Evolutionary conservation across 208 protist genomes (phyloP), one percentile per base, ranked within the genome.

Genomic region (Spongospora subterranea): DNA sequence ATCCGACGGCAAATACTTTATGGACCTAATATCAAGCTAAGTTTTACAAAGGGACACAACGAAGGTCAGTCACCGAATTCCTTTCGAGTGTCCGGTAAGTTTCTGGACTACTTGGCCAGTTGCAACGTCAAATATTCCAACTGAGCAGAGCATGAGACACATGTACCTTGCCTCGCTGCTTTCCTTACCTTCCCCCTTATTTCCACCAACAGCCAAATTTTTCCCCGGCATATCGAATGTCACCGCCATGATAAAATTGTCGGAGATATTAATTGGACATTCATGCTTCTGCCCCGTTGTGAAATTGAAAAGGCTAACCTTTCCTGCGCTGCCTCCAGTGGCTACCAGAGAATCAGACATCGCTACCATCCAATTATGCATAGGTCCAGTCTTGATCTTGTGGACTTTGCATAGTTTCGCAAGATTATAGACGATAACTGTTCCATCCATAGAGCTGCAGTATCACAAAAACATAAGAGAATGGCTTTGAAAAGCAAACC

Each of bases 391-490:
- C 6, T 35, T 35, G n/a, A 82, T 82, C 71, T 82, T 82, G 6
- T 43, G 6, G 17, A 82, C 35, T 43, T 82, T 6, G 6, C 13
- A 20, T n/a, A 17, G n/a, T 43, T 82, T 13, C n/a, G 6, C n/a
- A 35, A 82, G 6, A 43, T 82, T n/a, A n/a, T 82, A 82, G n/a
- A 82, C 71, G 6, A 43, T 82, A 45, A 82, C 35, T 6, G 35
- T 39, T 6, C 71, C 71, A 82, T 82, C 71, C 71, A 82, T 82
- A 20, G 71, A 6, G 71, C 71, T 82, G 35, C 71, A 43, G 40
- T n/a, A 39, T 35, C 50, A 43, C n/a, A 82, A 82, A 82, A 35
- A 6, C 6, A 82, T 13, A 13, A 13, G 6, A 82, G 35, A 35
- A n/a, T n/a, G n/a, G n/a, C n/a, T n/a, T n/a, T 82, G n/a, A 43